Percentiles rank a stretch among this genome's conserved stretches.
These are phyloP conservation scores for Chrysochromulina tobinii DNA, from an alignment of 78 protist genomes.

Conservation along the genomic window DNA sequence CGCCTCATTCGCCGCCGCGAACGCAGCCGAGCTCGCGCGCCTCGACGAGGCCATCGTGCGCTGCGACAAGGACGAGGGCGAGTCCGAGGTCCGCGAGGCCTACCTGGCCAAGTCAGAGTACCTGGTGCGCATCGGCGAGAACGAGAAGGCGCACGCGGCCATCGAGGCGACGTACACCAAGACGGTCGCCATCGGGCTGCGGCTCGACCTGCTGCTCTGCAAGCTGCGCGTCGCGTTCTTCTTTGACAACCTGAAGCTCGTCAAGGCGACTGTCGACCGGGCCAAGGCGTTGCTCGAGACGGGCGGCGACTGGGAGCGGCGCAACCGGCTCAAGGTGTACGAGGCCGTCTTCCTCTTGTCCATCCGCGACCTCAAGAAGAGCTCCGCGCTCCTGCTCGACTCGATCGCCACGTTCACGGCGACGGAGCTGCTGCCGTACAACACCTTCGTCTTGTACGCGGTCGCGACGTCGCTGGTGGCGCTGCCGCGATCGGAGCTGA, in stretches of 20 bases:
- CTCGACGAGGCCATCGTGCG: constrained; percentile 77
- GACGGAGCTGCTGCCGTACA: constrained; percentile 35
- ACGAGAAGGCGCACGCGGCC: constrained; percentile 65
- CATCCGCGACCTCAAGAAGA: constrained; percentile 80
- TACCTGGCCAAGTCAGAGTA: constrained; percentile 70
- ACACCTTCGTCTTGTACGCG: constrained; percentile 76
- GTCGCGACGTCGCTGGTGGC: constrained; percentile 69
- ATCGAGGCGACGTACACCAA: constrained; percentile 72
- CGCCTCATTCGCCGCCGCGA: constrained; percentile 40
- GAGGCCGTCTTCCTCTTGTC: constrained; percentile 78
- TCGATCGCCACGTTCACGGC: constrained; percentile 87
- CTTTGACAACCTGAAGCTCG: constrained; percentile 71
- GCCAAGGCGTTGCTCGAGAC: constrained; percentile 75
- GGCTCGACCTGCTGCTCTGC: constrained; percentile 81
- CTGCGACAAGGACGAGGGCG: constrained; percentile 88
- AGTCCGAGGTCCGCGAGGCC: constrained; percentile 92
- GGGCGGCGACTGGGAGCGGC: constrained; percentile 98
- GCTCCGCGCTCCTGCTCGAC: constrained; percentile 79
- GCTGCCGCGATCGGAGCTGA: constrained; percentile 69
- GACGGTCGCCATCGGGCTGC: constrained; percentile 89
- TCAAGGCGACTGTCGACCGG: constrained; percentile 63
- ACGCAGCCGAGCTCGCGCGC: constrained; percentile 46
- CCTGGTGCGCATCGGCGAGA: constrained; percentile 84
- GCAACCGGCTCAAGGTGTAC: constrained; percentile 94
- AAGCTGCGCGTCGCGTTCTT: constrained; percentile 87